Conservation (phyloP, 2,329 filamentous ascomycete species). For the Dactylonectria estremocensis region DNA sequence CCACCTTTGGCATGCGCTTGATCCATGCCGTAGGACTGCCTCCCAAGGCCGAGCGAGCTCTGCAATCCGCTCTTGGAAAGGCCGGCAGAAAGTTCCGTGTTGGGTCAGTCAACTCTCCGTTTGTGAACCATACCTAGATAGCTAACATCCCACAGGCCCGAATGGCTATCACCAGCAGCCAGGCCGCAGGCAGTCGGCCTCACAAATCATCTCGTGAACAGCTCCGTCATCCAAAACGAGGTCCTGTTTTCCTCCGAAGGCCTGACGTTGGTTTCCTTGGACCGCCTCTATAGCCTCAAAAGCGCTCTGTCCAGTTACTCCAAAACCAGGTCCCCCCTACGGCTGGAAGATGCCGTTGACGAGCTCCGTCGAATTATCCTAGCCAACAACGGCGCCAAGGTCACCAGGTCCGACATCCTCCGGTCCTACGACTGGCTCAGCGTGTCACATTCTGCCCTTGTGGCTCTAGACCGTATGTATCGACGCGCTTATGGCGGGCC, state of each 20-base stretch:
- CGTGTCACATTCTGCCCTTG: conserved; percentile 64
- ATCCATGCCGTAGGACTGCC: conserved; percentile 64
- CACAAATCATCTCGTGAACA: conserved; percentile 67
- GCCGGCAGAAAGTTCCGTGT: conserved; percentile 64
- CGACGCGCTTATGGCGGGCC: conserved; percentile 68
- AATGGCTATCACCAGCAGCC: conserved; percentile 62
- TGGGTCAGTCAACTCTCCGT: conserved; percentile 51
- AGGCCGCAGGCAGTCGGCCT: conserved; percentile 62
- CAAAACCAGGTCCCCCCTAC: conserved; percentile 58
- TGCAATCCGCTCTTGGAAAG: conserved; percentile 66
- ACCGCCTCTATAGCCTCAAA: conserved; percentile 77
- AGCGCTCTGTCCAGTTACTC: conserved; percentile 72
- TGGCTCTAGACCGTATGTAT: conserved; percentile 71
- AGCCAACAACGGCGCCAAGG: conserved; percentile 64
- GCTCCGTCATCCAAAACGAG: conserved; percentile 73
- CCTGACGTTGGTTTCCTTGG: conserved; percentile 72
- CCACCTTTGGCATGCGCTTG: conserved; percentile 65
- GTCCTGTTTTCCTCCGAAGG: conserved; percentile 73
- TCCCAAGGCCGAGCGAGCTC: conserved; percentile 62
- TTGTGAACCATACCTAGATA: neutral
- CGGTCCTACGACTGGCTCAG: conserved; percentile 72
- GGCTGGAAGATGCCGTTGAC: conserved; percentile 74
- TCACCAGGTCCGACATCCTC: conserved; percentile 67
- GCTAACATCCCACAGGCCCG: conserved; percentile 50
- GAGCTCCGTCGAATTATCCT: conserved; percentile 74